Evolutionary conservation across 345 rosid species (phyloP).

Genomic region (Barbarea vulgaris): DNA sequence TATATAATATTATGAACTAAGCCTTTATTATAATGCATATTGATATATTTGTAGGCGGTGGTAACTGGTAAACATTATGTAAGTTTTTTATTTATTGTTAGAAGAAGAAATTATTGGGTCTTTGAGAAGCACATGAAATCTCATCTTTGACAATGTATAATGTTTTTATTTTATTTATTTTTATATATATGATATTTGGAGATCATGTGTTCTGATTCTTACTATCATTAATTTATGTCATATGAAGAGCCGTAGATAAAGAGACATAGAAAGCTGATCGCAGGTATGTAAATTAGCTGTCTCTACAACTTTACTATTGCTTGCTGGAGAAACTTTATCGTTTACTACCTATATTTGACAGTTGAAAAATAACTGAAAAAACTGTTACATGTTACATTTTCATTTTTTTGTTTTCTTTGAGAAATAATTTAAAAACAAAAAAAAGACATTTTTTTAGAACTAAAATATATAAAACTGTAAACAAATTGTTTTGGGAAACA

Average conservation of each 20-base stretch:
- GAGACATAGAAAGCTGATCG: neutral
- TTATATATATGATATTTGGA: neutral
- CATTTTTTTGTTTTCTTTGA: neutral
- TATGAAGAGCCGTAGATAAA: slow-evolving; percentile 1
- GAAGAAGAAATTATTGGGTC: slow-evolving; percentile 21
- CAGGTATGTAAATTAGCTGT: neutral
- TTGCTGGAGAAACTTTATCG: neutral
- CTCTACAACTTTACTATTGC: neutral
- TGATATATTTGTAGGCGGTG: slow-evolving; percentile 28
- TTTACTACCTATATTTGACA: neutral
- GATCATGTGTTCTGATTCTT: slow-evolving; percentile 28
- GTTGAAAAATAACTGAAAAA: neutral
- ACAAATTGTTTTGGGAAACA: neutral
- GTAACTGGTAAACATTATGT: slow-evolving; percentile 25
- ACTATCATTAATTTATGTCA: slow-evolving; percentile 3
- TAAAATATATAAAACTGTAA: neutral
- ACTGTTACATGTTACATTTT: neutral
- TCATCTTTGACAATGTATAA: slow-evolving; percentile 37
- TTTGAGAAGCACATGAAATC: slow-evolving; percentile 32
- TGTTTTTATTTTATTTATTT: neutral
- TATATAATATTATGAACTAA: neutral
- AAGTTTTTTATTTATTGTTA: slow-evolving; percentile 14
- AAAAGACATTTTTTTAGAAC: neutral
- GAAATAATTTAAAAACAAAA: neutral
- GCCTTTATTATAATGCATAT: slow-evolving; percentile 14